Percentiles rank a stretch among this genome's conserved stretches.
Conservation (phyloP, 139 green algal genomes). For the Closterium sp. region DNA sequence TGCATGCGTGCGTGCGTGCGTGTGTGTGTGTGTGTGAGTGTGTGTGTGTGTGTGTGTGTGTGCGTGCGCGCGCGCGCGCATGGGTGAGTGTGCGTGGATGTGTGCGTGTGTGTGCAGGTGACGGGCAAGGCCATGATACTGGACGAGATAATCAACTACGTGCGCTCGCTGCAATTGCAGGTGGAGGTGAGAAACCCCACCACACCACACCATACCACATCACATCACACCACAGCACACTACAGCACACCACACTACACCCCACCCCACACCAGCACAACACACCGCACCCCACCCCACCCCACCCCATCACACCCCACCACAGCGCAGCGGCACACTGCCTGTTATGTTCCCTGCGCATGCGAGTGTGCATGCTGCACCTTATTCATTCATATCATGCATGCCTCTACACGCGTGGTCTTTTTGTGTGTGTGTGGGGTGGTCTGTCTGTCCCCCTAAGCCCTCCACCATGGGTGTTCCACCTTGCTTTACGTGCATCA, state of each 20-base stretch:
- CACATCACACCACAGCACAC: not conserved
- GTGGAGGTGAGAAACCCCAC: constrained; percentile 15
- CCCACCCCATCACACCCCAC: not conserved
- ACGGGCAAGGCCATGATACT: constrained; percentile 43
- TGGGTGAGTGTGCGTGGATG: not conserved
- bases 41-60: too few species aligned
- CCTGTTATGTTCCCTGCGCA: too few species aligned
- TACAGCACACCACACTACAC: too few species aligned
- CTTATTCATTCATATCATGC: too few species aligned
- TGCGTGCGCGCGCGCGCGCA: not conserved
- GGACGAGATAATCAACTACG: constrained; percentile 47
- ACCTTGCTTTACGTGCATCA: too few species aligned
- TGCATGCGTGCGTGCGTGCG: not conserved
- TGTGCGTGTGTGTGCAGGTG: constrained; percentile 2
- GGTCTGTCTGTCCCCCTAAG: too few species aligned
- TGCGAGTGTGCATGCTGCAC: not conserved
- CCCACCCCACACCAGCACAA: not conserved
- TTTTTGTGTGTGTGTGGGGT: not conserved
- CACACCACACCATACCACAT: not conserved
- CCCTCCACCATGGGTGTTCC: too few species aligned
- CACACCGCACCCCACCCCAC: not conserved
- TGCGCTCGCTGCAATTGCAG: constrained; percentile 41
- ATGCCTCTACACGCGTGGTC: too few species aligned
- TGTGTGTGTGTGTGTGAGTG: too few species aligned
- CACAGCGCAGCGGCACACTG: not conserved